Evolutionary conservation across 2,329 filamentous ascomycete species (phyloP), one percentile per base, ranked within the genome.

Genomic region (Tolypocladium sp.): DNA sequence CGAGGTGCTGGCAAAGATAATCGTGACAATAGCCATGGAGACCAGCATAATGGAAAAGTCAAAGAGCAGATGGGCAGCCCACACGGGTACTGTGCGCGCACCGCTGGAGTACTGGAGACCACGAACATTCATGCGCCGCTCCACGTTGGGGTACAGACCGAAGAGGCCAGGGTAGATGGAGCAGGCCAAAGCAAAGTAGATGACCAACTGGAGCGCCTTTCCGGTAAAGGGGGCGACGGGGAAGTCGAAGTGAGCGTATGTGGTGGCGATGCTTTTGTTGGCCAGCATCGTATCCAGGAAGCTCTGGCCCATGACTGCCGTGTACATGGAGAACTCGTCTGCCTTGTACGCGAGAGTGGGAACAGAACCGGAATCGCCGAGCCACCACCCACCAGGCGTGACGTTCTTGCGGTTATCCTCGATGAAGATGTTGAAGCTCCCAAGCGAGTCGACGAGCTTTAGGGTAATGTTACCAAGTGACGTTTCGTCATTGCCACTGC

Each of bases 31-130:
- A 9, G 85, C 85, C 25, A 87, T 86, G 30, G 86, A 82, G 10
- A 70, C 58, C 15, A 95, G 69, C 1, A 91, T 86, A 59, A 95
- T 86, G 51, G 83, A 70, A 63, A 92, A 91, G 74, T 97, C 92
- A 68, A 96, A 96, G 0, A 79, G 68, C 1, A 89, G 78, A 69
- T 97, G 95, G 1, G 92, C 90, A 5, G 90, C 73, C 92, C 93
- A 97, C 2, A 97, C 77, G 0, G 92, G 90, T 8, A 90, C 77
- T 0, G 90, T 87, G 17, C 90, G 82, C 33, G 96, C 91, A 54
- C 92, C 92, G 68, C 96, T 97, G 57, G 90, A 95, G 73, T 96
- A 97, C 71, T 97, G 88, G 35, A 97, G 77, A 20, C 89, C 89
- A 56, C 92, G 84, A 30, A 97, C 90, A 63, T 91, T 89, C 56